Percentiles rank a stretch among this genome's conserved stretches.
These are phyloP conservation scores for Phoma sp. DNA, from an alignment of 2,329 filamentous ascomycete genomes.

Conservation along the genomic window DNA sequence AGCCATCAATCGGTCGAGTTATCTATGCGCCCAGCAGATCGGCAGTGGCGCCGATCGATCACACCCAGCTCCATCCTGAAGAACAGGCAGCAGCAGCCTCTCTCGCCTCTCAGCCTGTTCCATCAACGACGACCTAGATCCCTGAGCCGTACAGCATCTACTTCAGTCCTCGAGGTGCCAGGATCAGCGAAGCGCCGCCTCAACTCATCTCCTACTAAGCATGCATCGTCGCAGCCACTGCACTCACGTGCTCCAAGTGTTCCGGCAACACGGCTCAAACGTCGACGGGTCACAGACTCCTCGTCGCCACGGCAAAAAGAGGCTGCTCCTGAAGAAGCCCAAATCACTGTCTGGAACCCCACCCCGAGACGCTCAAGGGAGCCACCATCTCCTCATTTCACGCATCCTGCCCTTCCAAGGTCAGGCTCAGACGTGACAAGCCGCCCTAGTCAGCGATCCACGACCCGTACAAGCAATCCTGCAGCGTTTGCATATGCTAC, in stretches of 20 bases:
- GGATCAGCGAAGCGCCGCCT: conserved; percentile 42
- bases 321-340: conserved; percentile 26
- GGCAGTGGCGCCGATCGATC: conserved; percentile 44
- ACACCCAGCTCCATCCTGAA: conserved; percentile 44
- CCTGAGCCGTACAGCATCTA: conserved; percentile 36
- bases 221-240: conserved; percentile 34
- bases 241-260: conserved; percentile 48
- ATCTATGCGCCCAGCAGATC: conserved; percentile 44
- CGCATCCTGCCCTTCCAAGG: conserved; percentile 33
- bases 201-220: conserved; percentile 38
- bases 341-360: conserved; percentile 40
- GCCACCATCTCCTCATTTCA: conserved; percentile 51
- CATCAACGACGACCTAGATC: conserved; percentile 36
- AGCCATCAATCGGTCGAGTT: conserved; percentile 42
- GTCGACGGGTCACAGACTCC: conserved; percentile 53
- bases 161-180: conserved; percentile 33
- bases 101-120: conserved; percentile 47
- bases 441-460: conserved; percentile 53
- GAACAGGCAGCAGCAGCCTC: conserved; percentile 38
- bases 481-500: conserved; percentile 77
- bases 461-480: conserved; percentile 32
- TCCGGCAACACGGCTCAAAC: conserved; percentile 47
- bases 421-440: conserved; percentile 45
- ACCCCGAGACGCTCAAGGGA: conserved; percentile 55
- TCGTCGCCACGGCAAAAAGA: conserved; percentile 30